A percentile compares a stretch with the other conserved stretches of the same genome.
Conservation (phyloP, 2,329 filamentous ascomycete genomes). For the Claviceps sp. region DNA sequence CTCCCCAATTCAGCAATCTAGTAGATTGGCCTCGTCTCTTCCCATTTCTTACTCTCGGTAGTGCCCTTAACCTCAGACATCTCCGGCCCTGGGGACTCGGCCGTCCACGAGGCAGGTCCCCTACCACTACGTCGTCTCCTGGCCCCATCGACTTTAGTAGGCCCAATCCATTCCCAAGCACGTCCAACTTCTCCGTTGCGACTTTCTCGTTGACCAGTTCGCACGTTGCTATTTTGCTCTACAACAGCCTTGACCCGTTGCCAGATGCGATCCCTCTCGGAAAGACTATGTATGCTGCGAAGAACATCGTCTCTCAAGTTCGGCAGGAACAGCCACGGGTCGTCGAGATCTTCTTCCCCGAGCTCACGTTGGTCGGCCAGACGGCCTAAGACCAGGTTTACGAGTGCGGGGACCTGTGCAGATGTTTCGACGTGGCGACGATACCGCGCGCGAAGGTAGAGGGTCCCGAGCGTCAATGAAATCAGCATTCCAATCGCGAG, state of each 20-base stretch:
- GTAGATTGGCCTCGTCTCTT: slow-evolving; percentile 29
- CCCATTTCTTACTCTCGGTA: slow-evolving; percentile 24
- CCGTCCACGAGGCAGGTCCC: slow-evolving; percentile 27
- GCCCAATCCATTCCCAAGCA: slow-evolving; percentile 59
- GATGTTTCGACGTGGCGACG: slow-evolving; percentile 50
- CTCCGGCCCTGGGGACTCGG: slow-evolving; percentile 23
- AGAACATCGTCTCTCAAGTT: slow-evolving; percentile 88
- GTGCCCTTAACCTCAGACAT: slow-evolving; percentile 12
- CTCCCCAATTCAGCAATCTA: slow-evolving; percentile 10
- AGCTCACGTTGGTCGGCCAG: slow-evolving; percentile 73
- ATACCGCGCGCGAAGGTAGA: slow-evolving; percentile 54
- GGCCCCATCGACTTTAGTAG: slow-evolving; percentile 30
- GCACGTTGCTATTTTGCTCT: slow-evolving; percentile 86
- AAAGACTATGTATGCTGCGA: slow-evolving; percentile 63
- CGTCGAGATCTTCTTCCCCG: slow-evolving; percentile 53
- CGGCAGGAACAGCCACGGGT: slow-evolving; percentile 73
- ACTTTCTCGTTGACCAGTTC: slow-evolving; percentile 57
- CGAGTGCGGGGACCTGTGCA: slow-evolving; percentile 66
- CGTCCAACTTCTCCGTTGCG: slow-evolving; percentile 50
- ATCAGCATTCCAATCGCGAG: slow-evolving; percentile 61
- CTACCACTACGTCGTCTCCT: slow-evolving; percentile 36
- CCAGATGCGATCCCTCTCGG: slow-evolving; percentile 72
- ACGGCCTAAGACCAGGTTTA: slow-evolving; percentile 70
- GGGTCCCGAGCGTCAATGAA: slow-evolving; percentile 29
- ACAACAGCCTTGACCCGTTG: slow-evolving; percentile 69